These are phyloP conservation scores for Fagopyrum esculentum DNA, from an alignment of 148 eudicot species.

Conservation along the genomic window DNA sequence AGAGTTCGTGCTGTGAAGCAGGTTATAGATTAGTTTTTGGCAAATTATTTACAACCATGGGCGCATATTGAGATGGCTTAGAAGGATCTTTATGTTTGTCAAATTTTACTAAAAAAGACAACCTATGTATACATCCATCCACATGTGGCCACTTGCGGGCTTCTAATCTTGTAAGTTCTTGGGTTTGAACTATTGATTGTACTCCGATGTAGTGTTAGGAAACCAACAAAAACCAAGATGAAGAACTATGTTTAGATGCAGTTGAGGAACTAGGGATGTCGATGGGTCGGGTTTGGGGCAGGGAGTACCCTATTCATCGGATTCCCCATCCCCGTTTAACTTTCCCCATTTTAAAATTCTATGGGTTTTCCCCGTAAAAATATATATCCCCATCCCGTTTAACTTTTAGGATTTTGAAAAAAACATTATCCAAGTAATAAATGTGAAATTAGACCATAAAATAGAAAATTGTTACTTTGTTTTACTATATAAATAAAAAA, in stretches of 20 bases:
- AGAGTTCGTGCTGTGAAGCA: not conserved
- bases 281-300: no score
- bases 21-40: not conserved
- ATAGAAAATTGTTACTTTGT: no score
- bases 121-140: not conserved
- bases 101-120: not conserved
- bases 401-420: no score
- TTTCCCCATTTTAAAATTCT: no score
- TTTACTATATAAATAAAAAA: no score
- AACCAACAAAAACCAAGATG: not conserved
- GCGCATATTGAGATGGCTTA: not conserved
- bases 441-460: no score
- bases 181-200: not conserved
- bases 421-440: no score
- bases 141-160: not conserved
- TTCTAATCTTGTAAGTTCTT: not conserved
- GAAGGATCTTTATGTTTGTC: not conserved
- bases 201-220: not conserved
- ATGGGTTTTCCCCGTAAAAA: no score
- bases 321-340: no score
- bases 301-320: no score
- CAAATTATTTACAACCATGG: not conserved
- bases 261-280: constrained; percentile 1
- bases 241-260: not conserved
- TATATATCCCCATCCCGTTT: no score